Conservation (phyloP, 352 stramenopile genomes). For the Phytophthora constricta region DNA sequence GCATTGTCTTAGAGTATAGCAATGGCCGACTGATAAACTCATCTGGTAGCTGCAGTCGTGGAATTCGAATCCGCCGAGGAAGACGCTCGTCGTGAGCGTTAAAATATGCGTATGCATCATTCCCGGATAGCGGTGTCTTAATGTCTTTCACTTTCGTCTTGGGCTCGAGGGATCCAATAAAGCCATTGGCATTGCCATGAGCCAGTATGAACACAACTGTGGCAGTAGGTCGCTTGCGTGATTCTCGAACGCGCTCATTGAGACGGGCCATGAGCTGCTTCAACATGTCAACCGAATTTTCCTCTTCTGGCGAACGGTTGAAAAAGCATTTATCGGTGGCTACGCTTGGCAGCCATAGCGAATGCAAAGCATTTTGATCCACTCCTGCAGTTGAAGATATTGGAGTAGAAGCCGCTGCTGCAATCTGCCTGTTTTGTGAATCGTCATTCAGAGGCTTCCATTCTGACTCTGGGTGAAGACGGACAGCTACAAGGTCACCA, state of each 20-base stretch:
- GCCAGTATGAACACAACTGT: constrained; percentile 77
- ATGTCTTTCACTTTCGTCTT: constrained; percentile 53
- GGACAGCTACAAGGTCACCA: constrained; percentile 79
- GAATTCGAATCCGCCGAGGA: constrained; percentile 78
- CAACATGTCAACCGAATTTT: constrained; percentile 31
- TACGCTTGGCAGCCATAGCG: constrained; percentile 55
- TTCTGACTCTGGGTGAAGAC: constrained; percentile 54
- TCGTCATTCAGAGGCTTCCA: constrained; percentile 60
- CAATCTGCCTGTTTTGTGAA: constrained; percentile 10
- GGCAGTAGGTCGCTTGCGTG: constrained; percentile 56
- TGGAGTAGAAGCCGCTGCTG: constrained; percentile 4
- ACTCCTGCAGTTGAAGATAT: constrained; percentile 36
- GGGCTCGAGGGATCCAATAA: constrained; percentile 66
- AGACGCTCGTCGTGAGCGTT: constrained; percentile 69
- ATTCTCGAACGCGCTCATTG: constrained; percentile 39
- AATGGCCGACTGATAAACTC: constrained; percentile 67
- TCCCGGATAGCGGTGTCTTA: constrained; percentile 38
- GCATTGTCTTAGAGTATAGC: constrained; percentile 71
- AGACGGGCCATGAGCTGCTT: constrained; percentile 36
- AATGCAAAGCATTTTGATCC: constrained; percentile 47
- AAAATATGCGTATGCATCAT: constrained; percentile 78
- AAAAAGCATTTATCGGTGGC: constrained; percentile 46
- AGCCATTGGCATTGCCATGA: constrained; percentile 59
- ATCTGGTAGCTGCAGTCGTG: constrained; percentile 66
- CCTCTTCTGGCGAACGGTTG: constrained; percentile 13